phyloP scores from a whole-genome alignment of 441 rosid genomes.

The Populus hybrid region DNA sequence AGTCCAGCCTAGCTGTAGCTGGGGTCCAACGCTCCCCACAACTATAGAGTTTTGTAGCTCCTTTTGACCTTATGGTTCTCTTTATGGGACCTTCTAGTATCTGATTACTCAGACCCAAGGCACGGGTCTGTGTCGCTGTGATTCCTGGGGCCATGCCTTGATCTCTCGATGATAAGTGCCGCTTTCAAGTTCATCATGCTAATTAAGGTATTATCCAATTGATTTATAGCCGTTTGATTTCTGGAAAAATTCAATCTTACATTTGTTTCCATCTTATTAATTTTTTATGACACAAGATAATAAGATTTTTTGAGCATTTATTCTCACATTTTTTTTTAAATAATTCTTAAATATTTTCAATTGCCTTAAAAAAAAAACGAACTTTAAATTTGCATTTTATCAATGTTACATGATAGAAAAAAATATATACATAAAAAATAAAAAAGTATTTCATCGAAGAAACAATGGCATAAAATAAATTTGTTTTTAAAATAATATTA shows the following conservation, averaged over 20 bases:
- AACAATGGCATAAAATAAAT: no score
- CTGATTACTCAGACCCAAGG: slow-evolving; percentile 16
- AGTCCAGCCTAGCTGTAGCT: not conserved
- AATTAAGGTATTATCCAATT: not conserved
- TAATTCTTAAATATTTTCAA: no score
- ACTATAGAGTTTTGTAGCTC: not conserved
- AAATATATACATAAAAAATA: no score
- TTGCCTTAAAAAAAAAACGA: no score
- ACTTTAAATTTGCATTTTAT: no score
- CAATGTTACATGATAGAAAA: no score
- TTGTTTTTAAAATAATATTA: no score
- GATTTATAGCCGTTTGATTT: not conserved
- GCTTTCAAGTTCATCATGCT: not conserved
- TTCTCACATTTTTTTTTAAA: no score
- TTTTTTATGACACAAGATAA: no score
- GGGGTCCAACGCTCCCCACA: not conserved
- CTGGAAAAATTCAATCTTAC: not conserved
- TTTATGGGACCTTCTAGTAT: slow-evolving; percentile 32
- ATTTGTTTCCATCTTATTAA: not conserved
- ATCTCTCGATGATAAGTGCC: not conserved
- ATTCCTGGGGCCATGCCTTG: slow-evolving; percentile 12
- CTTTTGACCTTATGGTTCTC: slow-evolving; percentile 21
- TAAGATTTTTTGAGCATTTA: no score
- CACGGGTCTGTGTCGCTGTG: slow-evolving; percentile 22
- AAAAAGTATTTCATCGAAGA: no score